Conservation (phyloP, 139 green algal genomes). For the Gonium pectorale region DNA sequence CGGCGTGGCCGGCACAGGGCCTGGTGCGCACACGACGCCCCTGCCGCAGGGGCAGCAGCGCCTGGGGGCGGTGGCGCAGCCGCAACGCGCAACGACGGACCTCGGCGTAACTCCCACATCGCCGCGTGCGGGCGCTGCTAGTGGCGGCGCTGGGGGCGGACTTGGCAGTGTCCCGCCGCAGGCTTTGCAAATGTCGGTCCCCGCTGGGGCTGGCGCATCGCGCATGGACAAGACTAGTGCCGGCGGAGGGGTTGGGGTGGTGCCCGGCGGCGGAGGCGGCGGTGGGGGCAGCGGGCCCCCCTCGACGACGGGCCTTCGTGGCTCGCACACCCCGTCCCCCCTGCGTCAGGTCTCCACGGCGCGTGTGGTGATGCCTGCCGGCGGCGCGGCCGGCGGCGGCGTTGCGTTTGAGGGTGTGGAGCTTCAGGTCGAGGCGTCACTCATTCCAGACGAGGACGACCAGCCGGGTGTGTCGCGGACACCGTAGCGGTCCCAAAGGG, state of each 20-base stretch:
- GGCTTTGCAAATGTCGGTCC: too few species aligned
- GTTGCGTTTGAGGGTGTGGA: background rate
- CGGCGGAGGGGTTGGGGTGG: too few species aligned
- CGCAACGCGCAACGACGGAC: background rate
- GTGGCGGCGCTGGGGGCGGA: background rate
- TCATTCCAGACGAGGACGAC: too few species aligned
- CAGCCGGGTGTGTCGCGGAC: too few species aligned
- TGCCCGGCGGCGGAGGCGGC: too few species aligned
- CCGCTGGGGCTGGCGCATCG: too few species aligned
- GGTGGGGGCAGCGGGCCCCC: too few species aligned
- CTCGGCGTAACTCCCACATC: constrained; percentile 12
- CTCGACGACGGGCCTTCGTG: too few species aligned
- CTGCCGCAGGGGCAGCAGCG: constrained; percentile 32
- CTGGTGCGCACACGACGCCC: constrained; percentile 1
- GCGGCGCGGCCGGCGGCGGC: background rate
- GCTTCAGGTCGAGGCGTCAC: background rate
- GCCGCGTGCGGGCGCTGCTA: background rate
- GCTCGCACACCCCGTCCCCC: too few species aligned
- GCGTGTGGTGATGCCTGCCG: background rate
- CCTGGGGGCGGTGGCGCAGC: background rate
- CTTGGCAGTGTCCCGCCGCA: too few species aligned
- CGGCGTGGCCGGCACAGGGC: background rate
- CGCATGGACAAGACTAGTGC: too few species aligned
- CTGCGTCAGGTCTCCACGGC: constrained; percentile 31
- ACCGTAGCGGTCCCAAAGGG: too few species aligned